A percentile compares a stretch with the other conserved stretches of the same genome.
Conservation (phyloP, 306 rosid genomes). For the Cucumis sativus region DNA sequence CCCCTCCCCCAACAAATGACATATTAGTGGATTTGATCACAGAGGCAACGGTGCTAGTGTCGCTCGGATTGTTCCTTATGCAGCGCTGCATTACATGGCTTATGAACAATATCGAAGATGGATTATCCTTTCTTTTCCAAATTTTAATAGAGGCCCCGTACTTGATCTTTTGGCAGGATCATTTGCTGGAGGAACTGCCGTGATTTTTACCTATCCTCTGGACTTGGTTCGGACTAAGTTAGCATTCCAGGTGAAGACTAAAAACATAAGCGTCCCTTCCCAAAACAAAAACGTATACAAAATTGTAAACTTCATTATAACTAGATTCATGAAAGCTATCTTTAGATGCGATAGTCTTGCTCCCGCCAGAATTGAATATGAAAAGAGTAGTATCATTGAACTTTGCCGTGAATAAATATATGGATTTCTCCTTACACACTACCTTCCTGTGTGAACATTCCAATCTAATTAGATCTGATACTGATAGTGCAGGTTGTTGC, state of each 20-base stretch:
- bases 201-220: constrained; percentile 79
- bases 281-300: background rate
- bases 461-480: background rate
- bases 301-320: background rate
- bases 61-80: constrained; percentile 93
- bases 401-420: background rate
- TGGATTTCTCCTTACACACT: background rate
- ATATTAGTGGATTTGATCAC: constrained; percentile 14
- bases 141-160: constrained; percentile 59
- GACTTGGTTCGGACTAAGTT: constrained; percentile 84
- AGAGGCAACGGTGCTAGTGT: constrained; percentile 98
- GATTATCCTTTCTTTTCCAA: constrained; percentile 64
- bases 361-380: background rate
- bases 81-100: constrained; percentile 83
- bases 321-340: background rate
- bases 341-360: background rate
- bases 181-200: constrained; percentile 92
- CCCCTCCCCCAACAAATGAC: background rate
- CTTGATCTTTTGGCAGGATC: constrained; percentile 96
- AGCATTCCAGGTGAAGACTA: constrained; percentile 67
- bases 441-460: background rate
- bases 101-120: constrained; percentile 86
- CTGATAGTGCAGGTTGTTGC: constrained; percentile 52
- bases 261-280: background rate
- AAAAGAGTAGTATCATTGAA: background rate